These are phyloP conservation scores for Penicillium fuscoglaucum DNA, from an alignment of 2,329 filamentous ascomycete species.

Conservation along the genomic window DNA sequence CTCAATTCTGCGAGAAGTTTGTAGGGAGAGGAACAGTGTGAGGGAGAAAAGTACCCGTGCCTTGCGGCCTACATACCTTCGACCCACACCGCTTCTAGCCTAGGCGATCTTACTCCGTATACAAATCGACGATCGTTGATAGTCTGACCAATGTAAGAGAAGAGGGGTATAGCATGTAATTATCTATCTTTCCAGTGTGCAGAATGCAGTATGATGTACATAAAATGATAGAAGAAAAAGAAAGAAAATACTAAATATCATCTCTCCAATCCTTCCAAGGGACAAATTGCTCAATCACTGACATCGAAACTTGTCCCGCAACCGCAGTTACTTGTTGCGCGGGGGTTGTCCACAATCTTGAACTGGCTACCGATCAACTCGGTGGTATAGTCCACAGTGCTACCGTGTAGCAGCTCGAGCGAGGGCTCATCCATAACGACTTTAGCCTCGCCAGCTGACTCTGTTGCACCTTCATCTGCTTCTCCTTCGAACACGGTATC, in stretches of 20 bases:
- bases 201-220: conserved; percentile 21
- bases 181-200: conserved; percentile 22
- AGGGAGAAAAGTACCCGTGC: no score
- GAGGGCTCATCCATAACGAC: conserved; percentile 87
- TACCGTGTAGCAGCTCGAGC: conserved; percentile 83
- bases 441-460: conserved; percentile 62
- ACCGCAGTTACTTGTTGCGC: conserved; percentile 89
- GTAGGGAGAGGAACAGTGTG: background rate
- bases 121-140: background rate
- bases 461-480: conserved; percentile 26
- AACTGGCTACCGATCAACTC: conserved; percentile 95
- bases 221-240: conserved; percentile 10
- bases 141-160: conserved; percentile 5
- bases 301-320: conserved; percentile 98
- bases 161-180: conserved; percentile 30
- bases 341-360: conserved; percentile 91
- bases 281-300: conserved; percentile 53
- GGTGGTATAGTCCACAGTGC: conserved; percentile 94
- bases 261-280: background rate
- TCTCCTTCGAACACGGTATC: conserved; percentile 83
- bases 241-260: background rate
- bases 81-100: no score
- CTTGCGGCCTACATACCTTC: no score
- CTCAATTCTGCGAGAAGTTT: background rate
- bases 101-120: background rate